Evolutionary conservation across 441 rosid species (phyloP).

Genomic region (Brassica balearica): DNA sequence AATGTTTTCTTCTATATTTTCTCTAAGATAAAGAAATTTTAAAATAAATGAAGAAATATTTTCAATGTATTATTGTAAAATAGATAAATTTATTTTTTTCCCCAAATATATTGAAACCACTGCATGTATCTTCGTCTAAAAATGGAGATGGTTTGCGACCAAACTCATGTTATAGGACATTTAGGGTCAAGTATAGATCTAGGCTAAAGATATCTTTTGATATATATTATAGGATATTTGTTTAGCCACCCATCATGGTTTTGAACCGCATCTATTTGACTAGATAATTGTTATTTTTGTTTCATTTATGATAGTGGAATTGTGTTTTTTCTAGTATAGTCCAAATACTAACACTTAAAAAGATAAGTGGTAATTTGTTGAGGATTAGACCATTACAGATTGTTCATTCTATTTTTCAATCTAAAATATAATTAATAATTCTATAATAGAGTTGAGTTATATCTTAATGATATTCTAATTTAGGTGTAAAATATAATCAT

Average conservation of each 20-base stretch:
- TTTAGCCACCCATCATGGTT: not conserved
- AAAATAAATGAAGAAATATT: not conserved
- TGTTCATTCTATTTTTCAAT: too few relatives aligned
- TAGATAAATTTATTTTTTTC: too few relatives aligned
- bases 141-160: not conserved
- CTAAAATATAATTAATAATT: too few relatives aligned
- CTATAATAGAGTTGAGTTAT: too few relatives aligned
- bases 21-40: too few relatives aligned
- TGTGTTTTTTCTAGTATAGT: not conserved
- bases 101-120: too few relatives aligned
- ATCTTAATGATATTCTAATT: too few relatives aligned
- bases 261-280: slow-evolving; percentile 9
- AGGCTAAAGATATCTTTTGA: not conserved
- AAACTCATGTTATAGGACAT: not conserved
- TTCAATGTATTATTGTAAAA: not conserved
- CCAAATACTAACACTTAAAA: not conserved
- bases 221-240: not conserved
- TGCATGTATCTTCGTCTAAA: too few relatives aligned
- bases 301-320: not conserved
- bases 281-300: not conserved
- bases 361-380: slow-evolving; percentile 22
- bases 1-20: not conserved
- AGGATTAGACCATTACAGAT: not conserved
- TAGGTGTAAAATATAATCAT: too few relatives aligned
- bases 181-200: not conserved